These are phyloP conservation scores for Theileria parva DNA, from an alignment of 169 alveolate genomes.

Conservation along the genomic window DNA sequence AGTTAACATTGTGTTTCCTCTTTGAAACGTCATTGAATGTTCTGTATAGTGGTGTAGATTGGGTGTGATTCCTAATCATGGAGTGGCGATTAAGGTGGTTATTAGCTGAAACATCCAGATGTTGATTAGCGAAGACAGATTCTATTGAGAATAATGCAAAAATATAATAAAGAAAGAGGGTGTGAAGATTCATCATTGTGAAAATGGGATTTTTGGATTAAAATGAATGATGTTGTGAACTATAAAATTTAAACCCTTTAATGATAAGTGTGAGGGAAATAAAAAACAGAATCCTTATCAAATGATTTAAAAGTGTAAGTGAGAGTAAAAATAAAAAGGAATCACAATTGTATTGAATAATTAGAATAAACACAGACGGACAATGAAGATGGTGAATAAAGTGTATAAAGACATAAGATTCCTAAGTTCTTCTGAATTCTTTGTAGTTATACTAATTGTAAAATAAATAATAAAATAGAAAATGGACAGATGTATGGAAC, in stretches of 20 bases:
- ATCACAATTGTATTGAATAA: background rate
- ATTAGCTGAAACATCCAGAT: background rate
- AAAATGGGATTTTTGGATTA: background rate
- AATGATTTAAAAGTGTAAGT: background rate
- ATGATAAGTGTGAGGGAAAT: background rate
- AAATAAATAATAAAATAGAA: background rate
- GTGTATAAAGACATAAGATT: conserved; percentile 1
- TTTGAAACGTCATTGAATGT: background rate
- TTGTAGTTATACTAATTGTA: background rate
- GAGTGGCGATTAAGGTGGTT: background rate
- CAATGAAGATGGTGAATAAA: background rate
- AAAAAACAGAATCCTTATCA: background rate
- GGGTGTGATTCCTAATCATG: background rate
- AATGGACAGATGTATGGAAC: background rate
- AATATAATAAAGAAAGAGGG: background rate
- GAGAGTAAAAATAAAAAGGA: background rate
- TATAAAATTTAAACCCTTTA: background rate
- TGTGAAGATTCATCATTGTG: background rate
- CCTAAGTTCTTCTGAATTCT: background rate
- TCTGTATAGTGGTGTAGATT: background rate
- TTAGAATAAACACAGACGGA: background rate
- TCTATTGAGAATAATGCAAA: background rate
- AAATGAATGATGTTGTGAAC: background rate
- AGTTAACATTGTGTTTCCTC: conserved; percentile 1
- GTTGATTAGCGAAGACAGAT: background rate